Base-by-base conservation (phyloP, 2,329 filamentous ascomycete genomes). In the Fusarium robinianum region DNA sequence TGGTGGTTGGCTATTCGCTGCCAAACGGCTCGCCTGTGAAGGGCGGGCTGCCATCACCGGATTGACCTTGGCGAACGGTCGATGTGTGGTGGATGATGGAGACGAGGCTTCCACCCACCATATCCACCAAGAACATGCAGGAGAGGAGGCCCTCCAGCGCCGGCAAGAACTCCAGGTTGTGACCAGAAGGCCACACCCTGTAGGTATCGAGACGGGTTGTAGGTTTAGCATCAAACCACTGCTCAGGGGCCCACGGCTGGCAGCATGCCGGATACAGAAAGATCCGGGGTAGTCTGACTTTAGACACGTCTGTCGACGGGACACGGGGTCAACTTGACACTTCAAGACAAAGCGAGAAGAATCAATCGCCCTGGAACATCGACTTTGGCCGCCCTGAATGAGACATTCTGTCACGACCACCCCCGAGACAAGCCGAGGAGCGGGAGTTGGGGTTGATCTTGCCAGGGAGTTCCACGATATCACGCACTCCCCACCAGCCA, bases 261-360 rank as follows among this genome's bases (percentile, higher is more conserved):
- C 45, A 31, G n/a, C 31, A 32, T 42, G 30, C 30, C 29, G 45
- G 52, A 4, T 26, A n/a, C 22, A 25, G 29, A 19, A 30, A 26
- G 37, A 46, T 55, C 51, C 53, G 51, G 51, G 51, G 51, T 53
- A 55, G 36, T 17, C 36, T 30, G 19, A 22, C 14, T 38, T 54
- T 42, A 32, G 33, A 36, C 39, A 52, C 18, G 29, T n/a, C n/a
- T n/a, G n/a, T n/a, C n/a, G n/a, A n/a, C 43, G 46, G 53, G 48
- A 42, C 46, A 35, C 39, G 31, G 26, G n/a, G 32, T 31, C 40
- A 34, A 42, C 22, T 37, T 52, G 41, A 29, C 33, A 11, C 7
- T 46, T 15, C 11, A 55, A 32, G 40, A 52, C 35, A 23, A 26
- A 29, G 35, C 34, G 34, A 41, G 19, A n/a, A 51, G 35, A 34